Percentiles rank a stretch among this genome's conserved stretches.
Evolutionary conservation across 768 basidiomycete species (phyloP).

Genomic region (Leucocoprinus leucothites): DNA sequence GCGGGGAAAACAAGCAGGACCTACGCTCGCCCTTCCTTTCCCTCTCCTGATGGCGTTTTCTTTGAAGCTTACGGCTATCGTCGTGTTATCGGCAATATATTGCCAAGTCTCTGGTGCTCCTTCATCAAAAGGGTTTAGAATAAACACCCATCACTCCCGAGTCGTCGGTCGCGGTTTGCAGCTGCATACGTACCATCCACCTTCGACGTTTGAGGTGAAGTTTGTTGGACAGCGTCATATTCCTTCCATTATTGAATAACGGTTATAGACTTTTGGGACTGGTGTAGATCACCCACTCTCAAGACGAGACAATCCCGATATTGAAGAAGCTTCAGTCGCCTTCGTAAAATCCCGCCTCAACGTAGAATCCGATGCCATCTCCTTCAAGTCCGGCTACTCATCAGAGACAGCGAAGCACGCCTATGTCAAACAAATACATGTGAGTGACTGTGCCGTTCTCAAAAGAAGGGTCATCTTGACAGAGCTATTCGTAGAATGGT

Average conservation of each 20-base stretch:
- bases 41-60: neutral
- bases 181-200: conserved; percentile 34
- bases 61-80: neutral
- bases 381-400: conserved; percentile 25
- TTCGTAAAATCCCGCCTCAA: conserved; percentile 24
- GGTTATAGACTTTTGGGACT: conserved; percentile 25
- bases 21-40: neutral
- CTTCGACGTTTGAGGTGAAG: conserved; percentile 31
- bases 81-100: neutral
- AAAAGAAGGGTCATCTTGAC: neutral
- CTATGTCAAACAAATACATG: conserved; percentile 13
- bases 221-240: neutral
- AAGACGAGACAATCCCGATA: conserved; percentile 19
- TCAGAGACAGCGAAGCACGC: conserved; percentile 22
- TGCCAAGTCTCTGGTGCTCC: conserved; percentile 1
- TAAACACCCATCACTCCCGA: conserved; percentile 26
- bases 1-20: neutral
- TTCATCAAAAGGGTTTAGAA: neutral
- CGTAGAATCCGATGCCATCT: conserved; percentile 19
- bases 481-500: conserved; percentile 19
- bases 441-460: neutral
- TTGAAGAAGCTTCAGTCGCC: conserved; percentile 23
- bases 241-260: neutral
- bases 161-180: conserved; percentile 25
- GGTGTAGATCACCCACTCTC: conserved; percentile 29